phyloP scores from a whole-genome alignment of 176 grass and related monocot species.

The Ampelocalamus luodianensis region DNA sequence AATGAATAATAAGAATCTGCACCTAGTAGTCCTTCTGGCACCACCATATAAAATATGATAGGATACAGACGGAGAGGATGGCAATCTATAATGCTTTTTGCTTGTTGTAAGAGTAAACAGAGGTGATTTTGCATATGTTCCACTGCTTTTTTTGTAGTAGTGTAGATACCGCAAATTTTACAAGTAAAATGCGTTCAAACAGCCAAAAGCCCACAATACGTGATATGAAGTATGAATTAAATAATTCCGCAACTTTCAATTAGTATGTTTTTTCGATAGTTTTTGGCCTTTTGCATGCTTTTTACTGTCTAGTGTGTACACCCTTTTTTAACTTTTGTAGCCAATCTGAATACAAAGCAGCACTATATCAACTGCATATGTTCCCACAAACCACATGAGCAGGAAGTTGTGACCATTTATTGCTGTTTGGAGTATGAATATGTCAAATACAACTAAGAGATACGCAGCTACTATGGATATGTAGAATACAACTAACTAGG shows the following conservation, averaged over 20 bases:
- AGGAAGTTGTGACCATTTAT: neutral
- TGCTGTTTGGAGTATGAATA: neutral
- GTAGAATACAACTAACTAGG: constrained; percentile 1
- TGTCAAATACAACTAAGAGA: neutral
- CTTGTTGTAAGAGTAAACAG: neutral
- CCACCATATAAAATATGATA: constrained; percentile 23
- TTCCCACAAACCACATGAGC: neutral
- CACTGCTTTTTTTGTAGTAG: neutral
- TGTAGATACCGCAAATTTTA: neutral
- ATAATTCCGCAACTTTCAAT: neutral
- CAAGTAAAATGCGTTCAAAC: neutral
- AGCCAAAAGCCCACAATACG: neutral
- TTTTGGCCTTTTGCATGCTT: neutral
- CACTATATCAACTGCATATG: constrained; percentile 5
- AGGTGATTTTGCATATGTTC: neutral
- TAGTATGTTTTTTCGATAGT: neutral
- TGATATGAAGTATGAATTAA: neutral
- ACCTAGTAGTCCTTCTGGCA: neutral
- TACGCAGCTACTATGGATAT: neutral
- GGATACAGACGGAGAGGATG: neutral
- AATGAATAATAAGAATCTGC: neutral
- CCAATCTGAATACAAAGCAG: constrained; percentile 14
- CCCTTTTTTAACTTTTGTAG: neutral
- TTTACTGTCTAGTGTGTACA: neutral
- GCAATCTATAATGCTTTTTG: too few species aligned